These are phyloP conservation scores for Podaxis mareebaensis DNA, from an alignment of 768 basidiomycete genomes.

Conservation along the genomic window DNA sequence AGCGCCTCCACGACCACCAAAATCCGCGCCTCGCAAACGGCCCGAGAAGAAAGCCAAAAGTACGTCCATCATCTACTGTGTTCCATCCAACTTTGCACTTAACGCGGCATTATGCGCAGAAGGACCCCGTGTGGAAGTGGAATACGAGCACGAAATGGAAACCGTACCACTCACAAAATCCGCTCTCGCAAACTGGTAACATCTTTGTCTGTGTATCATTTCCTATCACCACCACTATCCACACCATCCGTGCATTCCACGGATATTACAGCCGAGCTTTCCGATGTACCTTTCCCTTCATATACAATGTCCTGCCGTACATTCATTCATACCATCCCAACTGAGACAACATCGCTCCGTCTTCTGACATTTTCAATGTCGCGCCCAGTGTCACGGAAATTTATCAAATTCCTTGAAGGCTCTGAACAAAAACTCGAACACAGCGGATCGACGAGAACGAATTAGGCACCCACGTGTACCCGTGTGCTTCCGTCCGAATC, in stretches of 20 bases:
- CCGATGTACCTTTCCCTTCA: not conserved
- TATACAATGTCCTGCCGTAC: too few species aligned
- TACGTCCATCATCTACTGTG: constrained; percentile 33
- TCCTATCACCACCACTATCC: not conserved
- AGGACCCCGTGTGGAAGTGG: constrained; percentile 87
- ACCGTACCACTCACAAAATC: constrained; percentile 56
- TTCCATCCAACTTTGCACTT: not conserved
- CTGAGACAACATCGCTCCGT: too few species aligned
- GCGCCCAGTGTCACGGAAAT: not conserved
- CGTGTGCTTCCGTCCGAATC: not conserved
- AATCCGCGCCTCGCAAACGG: constrained; percentile 46
- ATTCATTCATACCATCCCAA: too few species aligned
- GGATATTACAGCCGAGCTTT: not conserved
- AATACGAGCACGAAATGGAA: constrained; percentile 94
- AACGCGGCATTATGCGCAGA: constrained; percentile 34
- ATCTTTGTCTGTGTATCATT: not conserved
- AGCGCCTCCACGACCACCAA: constrained; percentile 44
- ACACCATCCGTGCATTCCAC: not conserved
- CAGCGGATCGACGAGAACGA: not conserved
- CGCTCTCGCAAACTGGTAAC: constrained; percentile 54
- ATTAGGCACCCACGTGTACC: not conserved
- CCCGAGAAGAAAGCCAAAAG: constrained; percentile 64
- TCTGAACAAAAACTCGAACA: not conserved
- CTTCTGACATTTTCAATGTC: too few species aligned
- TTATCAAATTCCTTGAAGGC: not conserved